Conservation (phyloP, 2,329 filamentous ascomycete genomes). For the Coleophoma crateriformis region DNA sequence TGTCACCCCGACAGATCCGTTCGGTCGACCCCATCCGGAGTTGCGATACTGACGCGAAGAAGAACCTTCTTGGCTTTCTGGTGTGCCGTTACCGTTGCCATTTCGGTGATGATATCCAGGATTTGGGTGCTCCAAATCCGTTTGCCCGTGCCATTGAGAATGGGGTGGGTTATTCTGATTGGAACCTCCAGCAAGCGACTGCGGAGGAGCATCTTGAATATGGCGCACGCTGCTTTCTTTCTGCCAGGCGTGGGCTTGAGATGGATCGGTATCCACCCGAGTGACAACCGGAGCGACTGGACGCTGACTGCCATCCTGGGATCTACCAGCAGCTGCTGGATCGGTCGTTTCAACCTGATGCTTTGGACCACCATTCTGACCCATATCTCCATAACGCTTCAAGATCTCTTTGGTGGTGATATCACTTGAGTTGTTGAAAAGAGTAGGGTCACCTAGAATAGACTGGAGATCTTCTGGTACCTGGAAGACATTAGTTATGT, state of each 20-base stretch:
- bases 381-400: conserved; percentile 82
- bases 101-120: conserved; percentile 12
- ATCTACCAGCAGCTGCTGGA: conserved; percentile 43
- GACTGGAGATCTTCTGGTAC: conserved; percentile 89
- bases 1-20: conserved; percentile 26
- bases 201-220: conserved; percentile 53
- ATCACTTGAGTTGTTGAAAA: conserved; percentile 78
- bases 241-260: conserved; percentile 64
- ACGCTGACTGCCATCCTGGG: conserved; percentile 42
- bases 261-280: conserved; percentile 81
- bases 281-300: conserved; percentile 49
- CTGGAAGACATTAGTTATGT: conserved; percentile 40
- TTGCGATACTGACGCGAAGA: conserved; percentile 24
- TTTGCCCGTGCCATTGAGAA: conserved; percentile 35
- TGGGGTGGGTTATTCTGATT: conserved; percentile 43
- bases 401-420: conserved; percentile 97
- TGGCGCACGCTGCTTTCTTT: conserved; percentile 81
- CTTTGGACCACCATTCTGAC: conserved; percentile 41
- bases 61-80: conserved; percentile 23
- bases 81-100: conserved; percentile 20
- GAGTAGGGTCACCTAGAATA: conserved; percentile 74
- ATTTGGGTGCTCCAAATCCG: conserved; percentile 19
- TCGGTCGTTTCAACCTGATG: conserved; percentile 56
- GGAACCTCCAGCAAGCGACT: conserved; percentile 27
- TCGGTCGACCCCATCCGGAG: conserved; percentile 26